Conservation (phyloP, 306 rosid species). For the Carpinus fangiana region DNA sequence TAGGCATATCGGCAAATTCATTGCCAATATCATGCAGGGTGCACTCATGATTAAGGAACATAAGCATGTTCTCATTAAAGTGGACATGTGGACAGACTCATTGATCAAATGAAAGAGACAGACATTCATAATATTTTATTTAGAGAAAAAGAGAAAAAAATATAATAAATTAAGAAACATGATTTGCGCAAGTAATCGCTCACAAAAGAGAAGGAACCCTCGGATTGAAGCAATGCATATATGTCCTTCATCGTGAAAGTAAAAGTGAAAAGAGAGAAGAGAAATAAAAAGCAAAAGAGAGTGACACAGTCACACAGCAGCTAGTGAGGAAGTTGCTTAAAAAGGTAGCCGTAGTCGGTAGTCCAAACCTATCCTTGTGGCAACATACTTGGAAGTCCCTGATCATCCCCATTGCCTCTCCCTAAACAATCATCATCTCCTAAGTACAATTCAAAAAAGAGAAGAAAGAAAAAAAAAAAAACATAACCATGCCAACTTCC, state of each 20-base stretch:
- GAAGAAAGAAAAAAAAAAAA: neutral
- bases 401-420: slow-evolving; percentile 6
- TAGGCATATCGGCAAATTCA: neutral
- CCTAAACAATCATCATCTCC: slow-evolving; percentile 29
- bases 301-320: slow-evolving; percentile 14
- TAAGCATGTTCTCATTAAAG: neutral
- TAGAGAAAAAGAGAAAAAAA: neutral
- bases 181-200: neutral
- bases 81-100: neutral
- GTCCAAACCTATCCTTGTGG: slow-evolving; percentile 30
- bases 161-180: slow-evolving; percentile 8
- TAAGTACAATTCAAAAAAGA: slow-evolving; percentile 15
- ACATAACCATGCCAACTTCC: slow-evolving; percentile 46
- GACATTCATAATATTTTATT: neutral
- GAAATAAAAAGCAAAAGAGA: slow-evolving; percentile 36
- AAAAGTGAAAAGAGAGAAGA: slow-evolving; percentile 43
- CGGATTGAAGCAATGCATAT: slow-evolving; percentile 75
- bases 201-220: slow-evolving; percentile 42
- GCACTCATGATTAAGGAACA: neutral
- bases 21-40: neutral
- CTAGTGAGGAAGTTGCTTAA: slow-evolving; percentile 13
- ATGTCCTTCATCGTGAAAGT: slow-evolving; percentile 55
- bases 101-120: neutral
- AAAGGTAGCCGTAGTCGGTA: slow-evolving; percentile 39
- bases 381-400: slow-evolving; percentile 24